Conservation (phyloP, 2,329 filamentous ascomycete species). For the Nemania serpens region DNA sequence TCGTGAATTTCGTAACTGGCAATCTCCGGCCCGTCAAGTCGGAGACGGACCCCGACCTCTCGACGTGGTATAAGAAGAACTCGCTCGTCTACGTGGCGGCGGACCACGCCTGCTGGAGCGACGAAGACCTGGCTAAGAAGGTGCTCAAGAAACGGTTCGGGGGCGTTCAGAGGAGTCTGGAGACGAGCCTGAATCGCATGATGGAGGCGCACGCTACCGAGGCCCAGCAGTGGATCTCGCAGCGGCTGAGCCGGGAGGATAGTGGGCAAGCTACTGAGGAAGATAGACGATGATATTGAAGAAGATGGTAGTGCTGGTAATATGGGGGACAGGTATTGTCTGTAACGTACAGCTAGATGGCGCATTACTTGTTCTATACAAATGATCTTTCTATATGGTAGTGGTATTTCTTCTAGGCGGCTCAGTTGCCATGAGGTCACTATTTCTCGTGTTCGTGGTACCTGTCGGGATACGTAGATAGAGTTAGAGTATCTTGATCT, state of each 20-base stretch:
- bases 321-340: no score
- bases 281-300: slow-evolving; percentile 10
- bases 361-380: no score
- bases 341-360: no score
- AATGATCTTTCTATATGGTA: no score
- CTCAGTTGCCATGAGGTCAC: no score
- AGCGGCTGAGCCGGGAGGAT: slow-evolving; percentile 7
- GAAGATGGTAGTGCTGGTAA: not conserved
- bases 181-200: slow-evolving; percentile 58
- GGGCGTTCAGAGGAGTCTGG: slow-evolving; percentile 57
- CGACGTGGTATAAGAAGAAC: slow-evolving; percentile 81
- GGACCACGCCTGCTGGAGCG: slow-evolving; percentile 76
- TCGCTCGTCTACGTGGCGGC: slow-evolving; percentile 78
- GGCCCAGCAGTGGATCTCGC: slow-evolving; percentile 56
- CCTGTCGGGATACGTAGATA: no score
- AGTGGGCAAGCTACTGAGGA: slow-evolving; percentile 24
- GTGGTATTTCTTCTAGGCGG: no score
- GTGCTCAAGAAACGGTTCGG: slow-evolving; percentile 66
- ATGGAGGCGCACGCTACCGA: slow-evolving; percentile 59
- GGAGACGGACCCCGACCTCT: slow-evolving; percentile 73
- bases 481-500: no score
- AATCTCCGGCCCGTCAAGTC: slow-evolving; percentile 78
- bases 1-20: slow-evolving; percentile 82
- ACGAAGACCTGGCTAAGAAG: slow-evolving; percentile 62
- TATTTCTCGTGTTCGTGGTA: no score